Base-by-base conservation (phyloP, 2,329 filamentous ascomycete genomes). In the Cercospora brassicicola region DNA sequence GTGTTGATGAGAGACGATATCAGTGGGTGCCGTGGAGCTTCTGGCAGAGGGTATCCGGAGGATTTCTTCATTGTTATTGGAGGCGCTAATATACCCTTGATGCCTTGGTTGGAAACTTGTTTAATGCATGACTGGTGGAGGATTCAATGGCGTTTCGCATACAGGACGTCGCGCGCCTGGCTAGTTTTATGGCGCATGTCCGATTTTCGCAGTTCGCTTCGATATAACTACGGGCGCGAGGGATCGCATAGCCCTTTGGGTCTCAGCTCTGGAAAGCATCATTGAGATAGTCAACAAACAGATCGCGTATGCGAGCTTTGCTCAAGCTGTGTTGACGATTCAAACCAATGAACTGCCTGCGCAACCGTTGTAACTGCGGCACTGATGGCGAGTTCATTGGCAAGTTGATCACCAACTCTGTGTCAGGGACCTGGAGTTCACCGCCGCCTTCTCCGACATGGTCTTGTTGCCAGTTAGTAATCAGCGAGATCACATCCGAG, bases 341-440 rank as follows among this genome's bases (percentile, higher is more conserved):
- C 77, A 96, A 78, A 4, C 85, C 86, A 73, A 94, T 89, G 80
- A 92, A 96, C 59, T 93, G 91, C 74, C 92, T 85, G 68, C 92
- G 84, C 73, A 94, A 81, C 71, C 92, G 85, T 81, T 96, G 92
- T 72, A 96, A 81, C 77, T 93, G 90, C 8, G 92, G 89, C 53
- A 95, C 77, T 13, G 74, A 75, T 0, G 89, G 89, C 60, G 93
- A 81, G 70, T 87, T 88, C 69, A 86, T 87, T 0, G 92, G 91
- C 60, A 95, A 81, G 71, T 89, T 85, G 23, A 95, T 79, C 66
- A 89, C 61, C 62, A 76, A 78, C 15, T 85, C 84, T 1, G 87
- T 84, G 18, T 78, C 82, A 2, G 84, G 79, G 15, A 91, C 81
- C 11, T 66, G 79, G 30, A 92, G 85, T 71, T 87, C 83, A 20